These are phyloP conservation scores for Candida sp. DNA, from an alignment of 1,139 yeast genomes.

Conservation along the genomic window DNA sequence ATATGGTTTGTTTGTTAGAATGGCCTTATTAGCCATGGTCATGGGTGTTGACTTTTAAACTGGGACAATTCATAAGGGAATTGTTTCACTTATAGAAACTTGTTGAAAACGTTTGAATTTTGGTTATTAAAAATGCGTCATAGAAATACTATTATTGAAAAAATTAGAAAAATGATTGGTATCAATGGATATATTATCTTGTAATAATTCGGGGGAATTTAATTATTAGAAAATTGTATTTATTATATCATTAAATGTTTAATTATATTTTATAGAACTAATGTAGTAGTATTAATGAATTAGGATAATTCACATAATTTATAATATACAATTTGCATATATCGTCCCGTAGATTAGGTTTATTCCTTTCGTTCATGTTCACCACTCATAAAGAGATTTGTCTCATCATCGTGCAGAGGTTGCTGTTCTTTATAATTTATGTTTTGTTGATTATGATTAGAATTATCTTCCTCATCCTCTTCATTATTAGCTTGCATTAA, in stretches of 20 bases:
- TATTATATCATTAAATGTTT: not conserved
- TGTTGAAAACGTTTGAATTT: not conserved
- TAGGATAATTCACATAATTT: not conserved
- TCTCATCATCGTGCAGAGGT: slow-evolving; percentile 13
- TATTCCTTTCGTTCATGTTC: slow-evolving; percentile 3
- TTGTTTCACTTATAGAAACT: slow-evolving; percentile 4
- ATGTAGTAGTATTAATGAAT: not conserved
- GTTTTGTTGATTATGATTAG: slow-evolving; percentile 4
- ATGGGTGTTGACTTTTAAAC: slow-evolving; percentile 71
- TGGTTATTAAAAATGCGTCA: not conserved
- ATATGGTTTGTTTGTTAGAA: slow-evolving; percentile 96
- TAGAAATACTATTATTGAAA: slow-evolving; percentile 1
- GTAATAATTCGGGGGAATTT: slow-evolving; percentile 4
- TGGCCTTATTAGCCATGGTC: slow-evolving; percentile 98
- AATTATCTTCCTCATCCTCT: slow-evolving; percentile 9
- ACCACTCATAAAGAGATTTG: slow-evolving; percentile 24
- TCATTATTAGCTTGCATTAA: slow-evolving; percentile 59
- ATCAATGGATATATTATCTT: not conserved
- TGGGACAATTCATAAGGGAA: slow-evolving; percentile 11
- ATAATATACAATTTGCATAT: not conserved
- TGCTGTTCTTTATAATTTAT: not conserved
- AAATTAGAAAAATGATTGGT: not conserved
- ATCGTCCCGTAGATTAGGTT: slow-evolving; percentile 3
- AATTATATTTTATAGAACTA: not conserved
- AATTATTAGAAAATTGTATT: not conserved